These are phyloP conservation scores for Ustilago tritici DNA, from an alignment of 1,284 basidiomycete species.

Conservation along the genomic window DNA sequence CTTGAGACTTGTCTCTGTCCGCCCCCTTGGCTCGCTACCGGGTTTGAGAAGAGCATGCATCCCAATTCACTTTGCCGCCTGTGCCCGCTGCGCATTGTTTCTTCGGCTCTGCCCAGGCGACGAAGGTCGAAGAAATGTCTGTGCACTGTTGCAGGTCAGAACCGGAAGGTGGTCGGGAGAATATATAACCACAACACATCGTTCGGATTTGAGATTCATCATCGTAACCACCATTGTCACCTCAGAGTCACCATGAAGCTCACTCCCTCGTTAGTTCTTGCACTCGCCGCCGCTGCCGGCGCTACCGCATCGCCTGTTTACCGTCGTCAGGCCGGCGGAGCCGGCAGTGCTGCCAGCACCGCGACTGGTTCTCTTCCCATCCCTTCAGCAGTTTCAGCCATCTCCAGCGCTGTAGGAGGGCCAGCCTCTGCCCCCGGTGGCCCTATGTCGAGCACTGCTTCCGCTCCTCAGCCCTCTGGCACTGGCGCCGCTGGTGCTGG, in stretches of 20 bases:
- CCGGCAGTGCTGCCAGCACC: not conserved
- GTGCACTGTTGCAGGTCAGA: not conserved
- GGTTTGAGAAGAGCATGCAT: not conserved
- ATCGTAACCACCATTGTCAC: not conserved
- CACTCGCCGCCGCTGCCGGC: conserved; percentile 31
- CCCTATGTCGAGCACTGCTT: not conserved
- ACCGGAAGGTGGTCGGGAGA: not conserved
- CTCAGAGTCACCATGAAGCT: conserved; percentile 34
- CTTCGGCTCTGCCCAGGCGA: not conserved
- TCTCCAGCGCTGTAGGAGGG: not conserved
- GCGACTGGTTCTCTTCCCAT: conserved; percentile 8
- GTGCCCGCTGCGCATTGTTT: conserved; percentile 3
- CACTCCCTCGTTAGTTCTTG: conserved; percentile 34
- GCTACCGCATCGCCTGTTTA: conserved; percentile 31
- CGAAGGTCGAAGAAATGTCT: too few relatives aligned
- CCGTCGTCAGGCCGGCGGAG: conserved; percentile 17
- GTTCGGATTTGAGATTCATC: too few relatives aligned
- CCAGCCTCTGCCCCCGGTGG: not conserved
- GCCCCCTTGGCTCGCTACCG: conserved; percentile 2
- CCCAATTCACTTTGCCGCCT: not conserved
- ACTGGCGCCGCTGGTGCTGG: conserved; percentile 1
- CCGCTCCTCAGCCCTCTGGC: conserved; percentile 3
- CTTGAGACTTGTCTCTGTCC: conserved; percentile 6
- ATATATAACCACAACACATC: conserved; percentile 22
- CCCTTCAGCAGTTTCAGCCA: conserved; percentile 1